phyloP scores from a whole-genome alignment of 306 rosid genomes.

The Vigna radiata region DNA sequence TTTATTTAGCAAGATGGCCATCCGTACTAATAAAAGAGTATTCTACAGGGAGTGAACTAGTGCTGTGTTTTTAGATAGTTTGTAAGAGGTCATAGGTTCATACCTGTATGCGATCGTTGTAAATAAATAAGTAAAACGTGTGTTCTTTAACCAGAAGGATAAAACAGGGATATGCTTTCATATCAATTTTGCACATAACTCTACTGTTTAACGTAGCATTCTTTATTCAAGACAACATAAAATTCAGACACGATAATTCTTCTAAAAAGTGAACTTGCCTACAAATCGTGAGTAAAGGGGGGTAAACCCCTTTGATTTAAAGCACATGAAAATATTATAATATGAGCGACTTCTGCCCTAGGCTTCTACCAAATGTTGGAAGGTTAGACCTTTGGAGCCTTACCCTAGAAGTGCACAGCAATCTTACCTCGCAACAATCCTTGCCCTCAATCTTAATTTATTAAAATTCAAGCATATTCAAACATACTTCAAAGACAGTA shows the following conservation, averaged over 20 bases:
- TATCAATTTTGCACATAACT: too few species aligned
- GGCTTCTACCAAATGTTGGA: neutral
- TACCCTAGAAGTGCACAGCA: neutral
- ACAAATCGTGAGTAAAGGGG: neutral
- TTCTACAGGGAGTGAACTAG: neutral
- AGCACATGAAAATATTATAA: neutral
- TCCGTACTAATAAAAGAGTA: neutral
- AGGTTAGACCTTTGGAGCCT: neutral
- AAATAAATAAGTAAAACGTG: neutral
- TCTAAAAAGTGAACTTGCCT: neutral
- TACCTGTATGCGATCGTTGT: neutral
- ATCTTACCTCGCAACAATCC: neutral
- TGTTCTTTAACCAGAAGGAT: constrained; percentile 1
- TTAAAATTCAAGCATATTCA: neutral
- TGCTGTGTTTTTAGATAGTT: neutral
- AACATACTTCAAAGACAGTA: neutral
- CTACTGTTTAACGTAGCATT: too few species aligned
- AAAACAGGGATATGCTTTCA: neutral
- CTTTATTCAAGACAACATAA: too few species aligned
- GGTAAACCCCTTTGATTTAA: neutral
- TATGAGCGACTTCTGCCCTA: neutral
- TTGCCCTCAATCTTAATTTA: neutral
- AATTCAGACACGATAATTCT: neutral
- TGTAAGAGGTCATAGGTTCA: neutral
- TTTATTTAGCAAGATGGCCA: constrained; percentile 16